Base-by-base conservation (phyloP, 208 protist species). In the Acanthamoeba sp. region DNA sequence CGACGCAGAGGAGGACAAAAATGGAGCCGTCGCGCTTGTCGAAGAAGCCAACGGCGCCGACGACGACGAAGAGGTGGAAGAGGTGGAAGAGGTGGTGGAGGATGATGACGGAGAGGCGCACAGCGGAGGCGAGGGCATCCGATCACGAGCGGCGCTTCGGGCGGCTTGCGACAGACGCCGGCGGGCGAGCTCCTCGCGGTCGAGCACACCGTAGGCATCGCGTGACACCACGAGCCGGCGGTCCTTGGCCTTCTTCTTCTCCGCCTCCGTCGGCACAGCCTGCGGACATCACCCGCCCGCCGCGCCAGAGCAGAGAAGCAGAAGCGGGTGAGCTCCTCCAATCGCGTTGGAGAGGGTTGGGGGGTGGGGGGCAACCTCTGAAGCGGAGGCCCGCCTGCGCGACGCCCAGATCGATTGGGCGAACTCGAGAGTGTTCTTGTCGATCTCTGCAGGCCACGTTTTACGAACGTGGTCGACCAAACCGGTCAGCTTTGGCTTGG, bases 191-290 rank as follows among this genome's bases (percentile, higher is more conserved):
- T 85, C 76, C n/a, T 85, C 76, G 10, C 76, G 38, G 48, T 85
- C 76, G 45, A 85, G 76, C 29, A 85, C 76, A 36, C 76, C 42
- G 24, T 85, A 85, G 76, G 76, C 76, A 18, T 85, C 76, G 45
- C 76, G 76, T 14, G 76, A 85, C 76, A 80, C 38, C 32, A 80
- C 71, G 6, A 85, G 48, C 32, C 76, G 42, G 42, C 76, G 76
- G 7, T 85, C 76, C 29, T 85, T 85, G 38, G 42, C 29, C 40
- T 10, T 12, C n/a, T 78, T 78, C 69, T 78, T 78, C 34, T 78
- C 69, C 18, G 34, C 69, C 29, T 78, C 69, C 27, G 34, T 78
- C 36, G 69, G 69, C 34, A 7, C 4, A 7, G 22, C 18, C 52
- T 59, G 52, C 16, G 57, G 57, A 64, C 7, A 29, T 38, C n/a